Evolutionary conservation across 192 early-diverging fungal species (phyloP).

Genomic region (Physocladia obscura): DNA sequence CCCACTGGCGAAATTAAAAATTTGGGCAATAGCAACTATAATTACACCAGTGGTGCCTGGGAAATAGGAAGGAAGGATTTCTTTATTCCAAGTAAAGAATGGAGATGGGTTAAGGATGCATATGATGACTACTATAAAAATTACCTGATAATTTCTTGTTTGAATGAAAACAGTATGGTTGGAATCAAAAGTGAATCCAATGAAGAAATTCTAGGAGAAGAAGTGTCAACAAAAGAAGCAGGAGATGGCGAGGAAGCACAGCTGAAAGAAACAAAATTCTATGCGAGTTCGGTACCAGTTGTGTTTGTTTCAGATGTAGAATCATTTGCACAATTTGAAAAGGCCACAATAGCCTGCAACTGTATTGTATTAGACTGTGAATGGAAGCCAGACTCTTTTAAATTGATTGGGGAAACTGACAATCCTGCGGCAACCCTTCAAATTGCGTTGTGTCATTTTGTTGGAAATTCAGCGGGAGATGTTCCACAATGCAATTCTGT

Average conservation of each 20-base stretch:
- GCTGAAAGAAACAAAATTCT: neutral
- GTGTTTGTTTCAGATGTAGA: neutral
- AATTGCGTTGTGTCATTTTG: neutral
- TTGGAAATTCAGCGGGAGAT: neutral
- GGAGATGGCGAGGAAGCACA: neutral
- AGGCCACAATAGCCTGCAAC: neutral
- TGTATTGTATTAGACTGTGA: conserved; percentile 20
- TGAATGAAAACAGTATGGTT: too few relatives aligned
- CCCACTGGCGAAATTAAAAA: too few relatives aligned
- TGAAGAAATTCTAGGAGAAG: too few relatives aligned
- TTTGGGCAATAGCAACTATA: too few relatives aligned
- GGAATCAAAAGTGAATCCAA: too few relatives aligned
- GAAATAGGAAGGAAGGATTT: too few relatives aligned
- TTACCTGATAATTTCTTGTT: too few relatives aligned
- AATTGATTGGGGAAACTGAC: conserved; percentile 11
- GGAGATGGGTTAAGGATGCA: too few relatives aligned
- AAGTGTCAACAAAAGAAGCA: neutral
- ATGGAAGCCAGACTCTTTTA: conserved; percentile 16
- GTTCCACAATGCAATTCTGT: neutral
- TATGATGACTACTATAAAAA: too few relatives aligned
- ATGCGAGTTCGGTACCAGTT: neutral
- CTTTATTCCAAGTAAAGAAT: too few relatives aligned
- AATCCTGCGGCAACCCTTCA: conserved; percentile 16
- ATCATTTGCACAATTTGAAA: neutral
- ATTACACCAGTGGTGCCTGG: too few relatives aligned